A percentile compares a stretch with the other conserved stretches of the same genome.
These are phyloP conservation scores for Blastocrithidia nonstop DNA, from an alignment of 208 protist species.

Conservation along the genomic window DNA sequence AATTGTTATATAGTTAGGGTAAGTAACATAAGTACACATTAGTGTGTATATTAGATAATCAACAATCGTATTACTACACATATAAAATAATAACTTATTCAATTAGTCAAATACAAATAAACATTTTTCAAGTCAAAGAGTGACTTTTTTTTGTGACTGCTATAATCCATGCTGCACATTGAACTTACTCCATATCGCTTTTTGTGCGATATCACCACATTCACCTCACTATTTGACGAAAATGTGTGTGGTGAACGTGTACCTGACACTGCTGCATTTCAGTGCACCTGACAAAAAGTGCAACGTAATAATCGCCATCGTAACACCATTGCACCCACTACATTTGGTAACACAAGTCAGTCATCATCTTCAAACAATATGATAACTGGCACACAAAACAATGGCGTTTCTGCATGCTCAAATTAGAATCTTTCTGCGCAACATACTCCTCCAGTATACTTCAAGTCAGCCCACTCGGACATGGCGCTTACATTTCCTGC, in stretches of 20 bases:
- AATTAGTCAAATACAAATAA: slow-evolving; percentile 2
- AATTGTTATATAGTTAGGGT: too few species aligned
- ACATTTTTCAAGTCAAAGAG: too few species aligned
- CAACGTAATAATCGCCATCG: slow-evolving; percentile 8
- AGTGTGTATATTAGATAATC: slow-evolving; percentile 1
- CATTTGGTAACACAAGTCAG: background rate
- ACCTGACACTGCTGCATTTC: slow-evolving; percentile 41
- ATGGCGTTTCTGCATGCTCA: slow-evolving; percentile 4
- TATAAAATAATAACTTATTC: slow-evolving; percentile 1
- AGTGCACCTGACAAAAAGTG: slow-evolving; percentile 38
- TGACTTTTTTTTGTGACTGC: too few species aligned
- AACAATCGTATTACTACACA: background rate
- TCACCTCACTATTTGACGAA: slow-evolving; percentile 36
- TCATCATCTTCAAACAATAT: background rate
- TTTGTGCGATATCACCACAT: slow-evolving; percentile 49
- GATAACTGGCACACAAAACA: too few species aligned
- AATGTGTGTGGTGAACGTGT: slow-evolving; percentile 34
- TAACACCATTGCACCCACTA: background rate
- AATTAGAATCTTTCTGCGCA: background rate
- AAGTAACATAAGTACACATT: background rate
- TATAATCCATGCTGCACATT: slow-evolving; percentile 36
- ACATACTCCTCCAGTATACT: slow-evolving; percentile 10
- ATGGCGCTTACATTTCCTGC: slow-evolving; percentile 47
- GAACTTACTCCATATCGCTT: slow-evolving; percentile 70
- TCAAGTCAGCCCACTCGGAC: slow-evolving; percentile 27